Base-by-base conservation (phyloP, 2,329 filamentous ascomycete genomes). In the Ilyonectria robusta region DNA sequence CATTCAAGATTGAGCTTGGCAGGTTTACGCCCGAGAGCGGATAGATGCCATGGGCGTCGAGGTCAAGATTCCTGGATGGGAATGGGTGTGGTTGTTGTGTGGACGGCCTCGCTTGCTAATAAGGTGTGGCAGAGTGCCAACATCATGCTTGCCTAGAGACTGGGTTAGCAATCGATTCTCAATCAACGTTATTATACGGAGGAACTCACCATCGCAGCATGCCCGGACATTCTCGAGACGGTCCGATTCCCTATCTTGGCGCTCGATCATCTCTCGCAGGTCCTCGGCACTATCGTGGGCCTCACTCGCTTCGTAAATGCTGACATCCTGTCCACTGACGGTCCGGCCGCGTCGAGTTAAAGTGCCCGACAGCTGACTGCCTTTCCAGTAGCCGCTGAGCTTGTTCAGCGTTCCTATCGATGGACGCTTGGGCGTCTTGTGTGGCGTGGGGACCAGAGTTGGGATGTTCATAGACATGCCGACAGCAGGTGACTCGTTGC, bases 191-290 rank as follows among this genome's bases (percentile, higher is more conserved):
- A 11, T 35, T 9, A 26, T 13, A 4, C 44, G 29, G 19, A 23
- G 4, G 10, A 19, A 59, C 92, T 88, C 87, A 95, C 95, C 96
- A 88, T 98, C 96, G 81, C 96, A 99, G 84, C 96, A 99, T 66
- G 95, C 95, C 78, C 96, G 88, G 71, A 99, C 96, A 80, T 99
- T 98, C 85, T 98, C 95, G 75, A 98, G 86, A 69, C 91, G 88
- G 77, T 95, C 93, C 29, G 91, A 86, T 72, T 95, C 93, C 60
- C 90, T 85, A 75, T 95, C 92, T 77, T 94, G 91, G 69, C 89
- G 86, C 81, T 95, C 93, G 75, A 95, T 93, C 70, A 95, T 90
- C 70, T 91, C 88, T 63, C 94, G 87, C 64, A 97, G 80, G 77
- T 98, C 94, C 80, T 97, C 94, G 3, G 93, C 93, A 75, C 92